phyloP scores from a whole-genome alignment of 345 rosid genomes.

The Populus deltoides region DNA sequence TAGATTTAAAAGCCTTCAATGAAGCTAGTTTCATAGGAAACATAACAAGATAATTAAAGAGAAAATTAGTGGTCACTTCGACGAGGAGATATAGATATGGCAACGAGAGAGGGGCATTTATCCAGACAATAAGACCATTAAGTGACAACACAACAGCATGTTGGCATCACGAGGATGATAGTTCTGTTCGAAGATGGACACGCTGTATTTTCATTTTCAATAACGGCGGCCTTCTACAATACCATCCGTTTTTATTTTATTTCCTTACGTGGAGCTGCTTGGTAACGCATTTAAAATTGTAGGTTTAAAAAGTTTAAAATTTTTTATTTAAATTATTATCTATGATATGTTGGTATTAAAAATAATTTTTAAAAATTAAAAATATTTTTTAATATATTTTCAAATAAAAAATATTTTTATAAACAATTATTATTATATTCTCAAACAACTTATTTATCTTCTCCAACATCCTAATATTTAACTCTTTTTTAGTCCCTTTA shows the following conservation, averaged over 20 bases:
- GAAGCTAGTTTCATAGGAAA: not conserved
- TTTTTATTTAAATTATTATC: no score
- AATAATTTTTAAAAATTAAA: no score
- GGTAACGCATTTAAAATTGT: no score
- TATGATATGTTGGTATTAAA: no score
- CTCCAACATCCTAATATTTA: no score
- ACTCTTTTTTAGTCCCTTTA: no score
- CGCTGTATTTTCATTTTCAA: constrained; percentile 8
- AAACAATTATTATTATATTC: no score
- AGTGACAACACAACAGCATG: not conserved
- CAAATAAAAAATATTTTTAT: no score
- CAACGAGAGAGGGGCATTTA: not conserved
- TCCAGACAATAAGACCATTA: not conserved
- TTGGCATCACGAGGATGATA: constrained; percentile 3
- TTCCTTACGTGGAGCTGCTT: not conserved
- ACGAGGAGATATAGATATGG: not conserved
- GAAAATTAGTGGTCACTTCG: not conserved
- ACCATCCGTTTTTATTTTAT: not conserved
- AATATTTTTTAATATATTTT: no score
- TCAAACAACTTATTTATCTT: no score
- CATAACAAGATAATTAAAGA: no score
- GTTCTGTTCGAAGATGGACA: not conserved
- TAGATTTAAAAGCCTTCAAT: not conserved
- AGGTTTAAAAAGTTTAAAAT: no score
- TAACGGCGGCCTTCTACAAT: not conserved